These are phyloP conservation scores for Iodosphaeria phyllophila DNA, from an alignment of 2,329 filamentous ascomycete species.

Conservation along the genomic window DNA sequence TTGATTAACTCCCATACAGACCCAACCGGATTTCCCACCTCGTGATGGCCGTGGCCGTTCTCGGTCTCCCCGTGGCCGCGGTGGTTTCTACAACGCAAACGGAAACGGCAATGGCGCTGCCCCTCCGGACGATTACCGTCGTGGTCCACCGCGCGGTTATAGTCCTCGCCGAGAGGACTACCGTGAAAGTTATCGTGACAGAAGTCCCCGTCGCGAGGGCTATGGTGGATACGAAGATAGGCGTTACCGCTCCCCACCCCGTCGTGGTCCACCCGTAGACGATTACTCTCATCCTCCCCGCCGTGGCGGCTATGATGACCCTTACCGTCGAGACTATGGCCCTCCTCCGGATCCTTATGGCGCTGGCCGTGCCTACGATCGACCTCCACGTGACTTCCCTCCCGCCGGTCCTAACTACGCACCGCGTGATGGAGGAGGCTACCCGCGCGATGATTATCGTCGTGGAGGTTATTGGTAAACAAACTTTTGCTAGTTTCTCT, in stretches of 20 bases:
- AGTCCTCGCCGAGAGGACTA: conserved; percentile 53
- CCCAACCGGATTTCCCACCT: conserved; percentile 57
- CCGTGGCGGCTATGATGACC: conserved; percentile 55
- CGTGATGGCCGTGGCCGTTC: conserved; percentile 60
- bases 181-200: conserved; percentile 67
- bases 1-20: conserved; percentile 24
- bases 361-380: conserved; percentile 36
- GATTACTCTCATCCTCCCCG: conserved; percentile 62
- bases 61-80: conserved; percentile 49
- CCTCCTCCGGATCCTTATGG: conserved; percentile 43
- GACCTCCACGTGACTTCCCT: conserved; percentile 29
- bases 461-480: conserved; percentile 16
- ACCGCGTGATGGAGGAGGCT: conserved; percentile 13
- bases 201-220: conserved; percentile 57
- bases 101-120: conserved; percentile 17
- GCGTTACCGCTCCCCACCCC: conserved; percentile 63
- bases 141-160: conserved; percentile 61
- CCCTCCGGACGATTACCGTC: conserved; percentile 41
- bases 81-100: too few species aligned
- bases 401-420: conserved; percentile 31
- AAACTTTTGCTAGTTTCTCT: conserved; percentile 8
- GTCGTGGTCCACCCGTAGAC: conserved; percentile 50
- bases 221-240: conserved; percentile 85
- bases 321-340: conserved; percentile 48
- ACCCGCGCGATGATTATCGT: conserved; percentile 15